Conservation (phyloP, 169 alveolate genomes). For the Toxoplasma gondii region DNA sequence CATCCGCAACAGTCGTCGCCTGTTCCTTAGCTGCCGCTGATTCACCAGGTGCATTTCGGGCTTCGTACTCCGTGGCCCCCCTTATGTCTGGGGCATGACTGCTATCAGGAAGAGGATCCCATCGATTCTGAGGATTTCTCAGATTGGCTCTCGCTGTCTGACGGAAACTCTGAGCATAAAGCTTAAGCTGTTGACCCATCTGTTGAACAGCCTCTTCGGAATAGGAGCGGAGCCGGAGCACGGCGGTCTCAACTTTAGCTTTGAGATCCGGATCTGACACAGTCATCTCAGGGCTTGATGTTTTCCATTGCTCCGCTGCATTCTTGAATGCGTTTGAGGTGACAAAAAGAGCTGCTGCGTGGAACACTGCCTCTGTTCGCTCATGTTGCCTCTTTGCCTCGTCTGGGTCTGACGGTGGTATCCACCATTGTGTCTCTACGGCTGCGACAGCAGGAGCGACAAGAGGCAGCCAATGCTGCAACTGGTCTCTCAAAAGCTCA, state of each 20-base stretch:
- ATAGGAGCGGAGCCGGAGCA: background rate
- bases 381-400: background rate
- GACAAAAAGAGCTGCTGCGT: background rate
- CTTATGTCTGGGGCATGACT: background rate
- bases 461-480: too few species aligned
- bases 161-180: too few species aligned
- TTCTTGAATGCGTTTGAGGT: background rate
- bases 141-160: background rate
- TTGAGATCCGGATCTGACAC: background rate
- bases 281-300: background rate
- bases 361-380: background rate
- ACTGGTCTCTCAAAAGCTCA: too few species aligned
- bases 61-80: background rate
- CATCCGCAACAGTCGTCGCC: background rate
- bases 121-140: background rate
- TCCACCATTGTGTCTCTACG: background rate
- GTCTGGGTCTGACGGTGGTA: background rate
- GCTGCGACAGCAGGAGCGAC: too few species aligned
- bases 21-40: background rate
- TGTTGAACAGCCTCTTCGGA: background rate
- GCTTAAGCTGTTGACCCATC: background rate
- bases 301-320: background rate
- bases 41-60: background rate
- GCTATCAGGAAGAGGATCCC: background rate
- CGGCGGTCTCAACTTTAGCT: background rate